Base-by-base conservation (phyloP, 192 early-diverging fungal species). In the Linnemannia zychae region DNA sequence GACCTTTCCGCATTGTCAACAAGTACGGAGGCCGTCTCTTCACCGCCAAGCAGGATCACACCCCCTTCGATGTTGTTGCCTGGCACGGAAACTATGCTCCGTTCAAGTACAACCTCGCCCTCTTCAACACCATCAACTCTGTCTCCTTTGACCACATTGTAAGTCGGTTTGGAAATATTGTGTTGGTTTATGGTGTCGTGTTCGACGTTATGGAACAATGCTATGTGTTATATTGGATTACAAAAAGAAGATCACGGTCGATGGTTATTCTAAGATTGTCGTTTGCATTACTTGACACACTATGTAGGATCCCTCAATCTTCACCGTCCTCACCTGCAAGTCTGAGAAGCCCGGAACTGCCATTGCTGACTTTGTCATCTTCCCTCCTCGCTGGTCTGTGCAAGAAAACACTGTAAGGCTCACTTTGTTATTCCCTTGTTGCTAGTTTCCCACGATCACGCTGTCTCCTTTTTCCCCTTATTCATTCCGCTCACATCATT, bases 11-110 rank as follows among this genome's bases (percentile, higher is more conserved):
- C 0, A 93, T 98, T 15, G 72, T 95, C 34, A 93, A 91, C 81
- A 99, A 99, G 89, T 98, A 93, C 87, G 94, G 95, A 44, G 96
- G 97, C 47, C 85, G 91, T 57, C 78, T 98, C 20, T 98, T 96
- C 88, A 69, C 74, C n/a, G 92, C 92, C 11, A 75, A 81, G 24
- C 94, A 95, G 90, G 77, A 91, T 67, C 97, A 99, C 87, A 95
- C 94, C 24, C 96, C 97, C 12, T 99, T 96, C 76, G 96, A 99
- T 83, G 97, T 99, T 2, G 97, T 98, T 36, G 98, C 97, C 17
- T 99, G 98, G 96, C 97, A 98, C 86, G 98, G 98, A 50, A 99
- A 99, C 92, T 99, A 98, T 87, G 95, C 93, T 13, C 98, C 98
- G 1, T 99, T 91, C 92, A 98, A 97, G 87, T 98, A 98, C 86